Conservation (phyloP, 768 basidiomycete genomes). For the Macrolepiota albuminosa region DNA sequence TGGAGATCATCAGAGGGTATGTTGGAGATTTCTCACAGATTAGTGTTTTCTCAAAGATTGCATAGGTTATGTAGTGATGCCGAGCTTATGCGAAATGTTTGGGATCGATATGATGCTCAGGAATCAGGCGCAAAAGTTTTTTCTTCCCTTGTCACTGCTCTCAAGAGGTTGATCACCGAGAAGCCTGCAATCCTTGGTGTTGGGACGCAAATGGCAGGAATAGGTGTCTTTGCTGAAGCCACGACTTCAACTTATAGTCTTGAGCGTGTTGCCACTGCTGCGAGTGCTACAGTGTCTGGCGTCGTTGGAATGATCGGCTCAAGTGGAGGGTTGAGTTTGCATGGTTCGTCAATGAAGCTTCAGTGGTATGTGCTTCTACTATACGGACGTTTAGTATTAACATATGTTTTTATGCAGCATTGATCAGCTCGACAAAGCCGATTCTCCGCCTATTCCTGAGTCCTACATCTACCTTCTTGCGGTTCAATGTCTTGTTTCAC, state of each 20-base stretch:
- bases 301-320: conserved; percentile 84
- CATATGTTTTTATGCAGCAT: conserved; percentile 50
- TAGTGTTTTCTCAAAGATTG: neutral
- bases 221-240: conserved; percentile 55
- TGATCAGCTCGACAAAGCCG: conserved; percentile 97
- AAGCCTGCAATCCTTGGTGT: conserved; percentile 83
- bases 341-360: conserved; percentile 78
- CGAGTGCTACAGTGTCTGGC: conserved; percentile 78
- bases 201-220: conserved; percentile 73
- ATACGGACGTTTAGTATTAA: neutral
- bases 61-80: conserved; percentile 72
- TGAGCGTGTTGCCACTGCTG: conserved; percentile 79
- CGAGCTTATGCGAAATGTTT: conserved; percentile 73
- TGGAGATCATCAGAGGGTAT: conserved; percentile 90
- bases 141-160: conserved; percentile 69
- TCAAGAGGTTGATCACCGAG: conserved; percentile 86
- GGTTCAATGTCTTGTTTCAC: conserved; percentile 79
- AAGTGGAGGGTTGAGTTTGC: conserved; percentile 65
- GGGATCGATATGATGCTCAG: conserved; percentile 70
- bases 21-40: neutral
- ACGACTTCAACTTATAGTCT: conserved; percentile 68
- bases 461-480: conserved; percentile 90
- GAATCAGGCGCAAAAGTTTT: conserved; percentile 66
- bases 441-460: conserved; percentile 90
- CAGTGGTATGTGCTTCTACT: conserved; percentile 62